phyloP scores from a whole-genome alignment of 768 basidiomycete species.

The Boletus pseudo-olivaceus region DNA sequence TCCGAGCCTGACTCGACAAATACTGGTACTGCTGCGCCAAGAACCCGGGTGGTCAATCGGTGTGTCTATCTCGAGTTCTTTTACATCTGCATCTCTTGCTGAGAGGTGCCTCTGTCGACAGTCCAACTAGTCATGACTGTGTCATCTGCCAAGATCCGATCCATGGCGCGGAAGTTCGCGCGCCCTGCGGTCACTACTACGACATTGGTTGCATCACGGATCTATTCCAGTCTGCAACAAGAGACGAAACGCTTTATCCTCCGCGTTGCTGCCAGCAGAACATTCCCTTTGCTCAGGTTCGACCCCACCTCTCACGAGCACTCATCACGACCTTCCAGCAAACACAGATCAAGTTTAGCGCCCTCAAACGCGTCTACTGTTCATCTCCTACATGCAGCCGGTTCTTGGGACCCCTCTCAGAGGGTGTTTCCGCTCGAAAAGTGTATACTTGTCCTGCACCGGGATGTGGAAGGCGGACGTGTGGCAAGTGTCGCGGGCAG shows the following conservation, averaged over 20 bases:
- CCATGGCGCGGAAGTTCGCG: slow-evolving; percentile 20
- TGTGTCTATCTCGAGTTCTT: not conserved
- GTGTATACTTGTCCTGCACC: slow-evolving; percentile 21
- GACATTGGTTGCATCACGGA: slow-evolving; percentile 32
- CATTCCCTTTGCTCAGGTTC: slow-evolving; percentile 28
- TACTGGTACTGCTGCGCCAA: not conserved
- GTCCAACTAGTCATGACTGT: slow-evolving; percentile 30
- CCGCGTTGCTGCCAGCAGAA: slow-evolving; percentile 37
- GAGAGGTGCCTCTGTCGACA: not conserved
- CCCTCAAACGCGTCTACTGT: slow-evolving; percentile 39
- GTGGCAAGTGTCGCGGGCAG: slow-evolving; percentile 24
- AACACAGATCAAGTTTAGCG: slow-evolving; percentile 31
- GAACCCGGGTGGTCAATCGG: slow-evolving; percentile 6
- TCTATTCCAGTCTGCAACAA: slow-evolving; percentile 34
- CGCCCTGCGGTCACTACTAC: slow-evolving; percentile 36
- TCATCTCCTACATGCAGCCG: slow-evolving; percentile 32
- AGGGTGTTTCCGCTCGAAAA: slow-evolving; percentile 22
- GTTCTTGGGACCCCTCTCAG: slow-evolving; percentile 34
- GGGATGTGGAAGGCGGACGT: slow-evolving; percentile 20
- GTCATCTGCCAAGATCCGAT: slow-evolving; percentile 36
- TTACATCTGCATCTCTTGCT: not conserved
- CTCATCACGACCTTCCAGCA: slow-evolving; percentile 20
- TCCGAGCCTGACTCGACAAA: not conserved
- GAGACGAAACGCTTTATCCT: slow-evolving; percentile 40
- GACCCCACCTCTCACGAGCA: slow-evolving; percentile 18